phyloP scores from a whole-genome alignment of 208 protist species.

The Leishmania tropica region DNA sequence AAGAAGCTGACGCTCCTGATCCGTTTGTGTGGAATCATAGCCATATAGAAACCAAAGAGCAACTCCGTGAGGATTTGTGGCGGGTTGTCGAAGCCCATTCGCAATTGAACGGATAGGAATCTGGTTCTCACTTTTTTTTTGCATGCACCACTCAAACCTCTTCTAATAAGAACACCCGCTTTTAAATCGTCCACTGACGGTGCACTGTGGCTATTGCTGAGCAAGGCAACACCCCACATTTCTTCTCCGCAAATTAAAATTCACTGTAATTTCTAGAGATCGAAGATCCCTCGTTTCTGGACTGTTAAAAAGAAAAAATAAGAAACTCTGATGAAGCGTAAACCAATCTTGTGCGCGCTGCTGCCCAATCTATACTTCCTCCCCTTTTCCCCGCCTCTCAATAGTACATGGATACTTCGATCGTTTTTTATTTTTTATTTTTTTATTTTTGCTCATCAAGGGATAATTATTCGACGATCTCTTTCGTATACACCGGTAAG shows the following conservation, averaged over 20 bases:
- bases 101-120: not conserved
- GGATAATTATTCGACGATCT: not conserved
- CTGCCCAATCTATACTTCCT: not conserved
- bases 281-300: not conserved
- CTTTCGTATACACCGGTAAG: not conserved
- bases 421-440: slow-evolving; percentile 5
- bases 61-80: slow-evolving; percentile 84
- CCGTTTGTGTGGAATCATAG: slow-evolving; percentile 82
- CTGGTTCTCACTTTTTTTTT: not conserved
- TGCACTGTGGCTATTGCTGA: not conserved
- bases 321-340: slow-evolving; percentile 2
- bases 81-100: slow-evolving; percentile 68
- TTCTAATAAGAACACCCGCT: not conserved
- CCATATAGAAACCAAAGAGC: slow-evolving; percentile 58
- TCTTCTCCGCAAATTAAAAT: not conserved
- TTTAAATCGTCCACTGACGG: not conserved
- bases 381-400: not conserved
- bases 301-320: not conserved
- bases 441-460: not conserved
- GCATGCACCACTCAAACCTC: not conserved
- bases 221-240: not conserved
- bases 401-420: not conserved
- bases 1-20: slow-evolving; percentile 70
- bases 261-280: not conserved
- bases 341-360: too few species aligned